A percentile compares a stretch with the other conserved stretches of the same genome.
Evolutionary conservation across 805 yeast species (phyloP).

Genomic region (Jamesozyma spencerorum): DNA sequence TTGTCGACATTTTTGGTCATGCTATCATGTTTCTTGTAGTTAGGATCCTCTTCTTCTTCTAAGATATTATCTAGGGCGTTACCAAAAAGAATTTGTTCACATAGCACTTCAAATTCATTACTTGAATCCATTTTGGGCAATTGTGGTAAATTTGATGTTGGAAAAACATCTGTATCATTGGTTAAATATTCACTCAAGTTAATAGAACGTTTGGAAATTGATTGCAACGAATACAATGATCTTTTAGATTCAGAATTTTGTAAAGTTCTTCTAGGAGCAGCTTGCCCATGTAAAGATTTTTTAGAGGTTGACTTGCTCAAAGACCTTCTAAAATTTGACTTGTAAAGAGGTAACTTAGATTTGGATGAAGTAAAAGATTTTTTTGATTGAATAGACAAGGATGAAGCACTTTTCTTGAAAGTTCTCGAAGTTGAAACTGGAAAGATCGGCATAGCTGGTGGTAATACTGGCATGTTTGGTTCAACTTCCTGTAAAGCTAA

Average conservation of each 20-base stretch:
- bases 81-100: slow-evolving; percentile 26
- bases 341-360: slow-evolving; percentile 7
- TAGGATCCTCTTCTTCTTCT: slow-evolving; percentile 16
- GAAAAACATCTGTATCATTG: slow-evolving; percentile 5
- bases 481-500: slow-evolving; percentile 1
- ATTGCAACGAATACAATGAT: slow-evolving; percentile 27
- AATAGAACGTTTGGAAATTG: slow-evolving; percentile 30
- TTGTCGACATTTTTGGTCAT: background rate
- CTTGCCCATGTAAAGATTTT: slow-evolving; percentile 2
- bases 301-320: slow-evolving; percentile 14
- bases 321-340: slow-evolving; percentile 6
- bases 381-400: slow-evolving; percentile 14
- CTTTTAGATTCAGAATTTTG: slow-evolving; percentile 26
- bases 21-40: background rate
- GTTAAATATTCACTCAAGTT: slow-evolving; percentile 26
- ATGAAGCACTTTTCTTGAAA: slow-evolving; percentile 19
- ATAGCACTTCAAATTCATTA: slow-evolving; percentile 25
- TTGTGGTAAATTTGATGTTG: slow-evolving; percentile 12
- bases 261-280: slow-evolving; percentile 14
- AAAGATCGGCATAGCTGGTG: slow-evolving; percentile 17
- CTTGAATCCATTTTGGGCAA: slow-evolving; percentile 14
- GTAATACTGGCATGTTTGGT: slow-evolving; percentile 7
- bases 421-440: slow-evolving; percentile 24
- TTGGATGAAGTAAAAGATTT: slow-evolving; percentile 8
- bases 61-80: slow-evolving; percentile 19